A percentile compares a stretch with the other conserved stretches of the same genome.
Conservation (phyloP, 1,284 basidiomycete genomes). For the Agroathelia rolfsii region DNA sequence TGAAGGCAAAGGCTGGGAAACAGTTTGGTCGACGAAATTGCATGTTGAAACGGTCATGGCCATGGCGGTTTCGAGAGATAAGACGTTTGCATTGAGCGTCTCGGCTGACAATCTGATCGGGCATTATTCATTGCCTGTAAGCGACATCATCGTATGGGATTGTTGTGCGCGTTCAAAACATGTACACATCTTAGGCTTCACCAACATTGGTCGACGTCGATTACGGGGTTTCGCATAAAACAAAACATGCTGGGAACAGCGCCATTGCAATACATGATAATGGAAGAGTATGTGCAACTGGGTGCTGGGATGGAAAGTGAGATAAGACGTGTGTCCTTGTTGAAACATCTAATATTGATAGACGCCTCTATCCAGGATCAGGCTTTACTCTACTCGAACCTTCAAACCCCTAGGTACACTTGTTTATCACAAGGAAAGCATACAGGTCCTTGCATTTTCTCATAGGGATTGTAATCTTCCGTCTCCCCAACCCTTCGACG, state of each 20-base stretch:
- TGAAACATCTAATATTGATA: conserved; percentile 1
- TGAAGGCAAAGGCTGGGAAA: conserved; percentile 66
- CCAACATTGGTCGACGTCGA: background rate
- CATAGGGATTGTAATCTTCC: too few species aligned
- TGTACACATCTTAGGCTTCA: conserved; percentile 1
- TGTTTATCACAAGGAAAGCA: conserved; percentile 66
- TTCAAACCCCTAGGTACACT: conserved; percentile 75
- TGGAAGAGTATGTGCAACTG: conserved; percentile 69
- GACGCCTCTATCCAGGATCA: conserved; percentile 40
- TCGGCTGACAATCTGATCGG: conserved; percentile 79
- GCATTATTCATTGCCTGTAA: conserved; percentile 52
- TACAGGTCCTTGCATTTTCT: conserved; percentile 66
- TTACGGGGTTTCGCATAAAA: conserved; percentile 34
- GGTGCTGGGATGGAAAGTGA: conserved; percentile 85
- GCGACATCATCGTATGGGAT: conserved; percentile 13
- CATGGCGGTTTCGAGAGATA: conserved; percentile 58
- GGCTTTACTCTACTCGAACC: conserved; percentile 67
- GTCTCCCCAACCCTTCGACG: conserved; percentile 17
- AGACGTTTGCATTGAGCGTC: conserved; percentile 60
- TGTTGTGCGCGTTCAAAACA: background rate
- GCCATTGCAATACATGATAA: conserved; percentile 67
- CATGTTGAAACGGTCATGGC: conserved; percentile 88
- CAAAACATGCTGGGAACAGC: conserved; percentile 74
- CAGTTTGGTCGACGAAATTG: conserved; percentile 55
- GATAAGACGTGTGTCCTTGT: conserved; percentile 14